Evolutionary conservation across 2,329 filamentous ascomycete species (phyloP).

Genomic region (Dothistroma septosporum): DNA sequence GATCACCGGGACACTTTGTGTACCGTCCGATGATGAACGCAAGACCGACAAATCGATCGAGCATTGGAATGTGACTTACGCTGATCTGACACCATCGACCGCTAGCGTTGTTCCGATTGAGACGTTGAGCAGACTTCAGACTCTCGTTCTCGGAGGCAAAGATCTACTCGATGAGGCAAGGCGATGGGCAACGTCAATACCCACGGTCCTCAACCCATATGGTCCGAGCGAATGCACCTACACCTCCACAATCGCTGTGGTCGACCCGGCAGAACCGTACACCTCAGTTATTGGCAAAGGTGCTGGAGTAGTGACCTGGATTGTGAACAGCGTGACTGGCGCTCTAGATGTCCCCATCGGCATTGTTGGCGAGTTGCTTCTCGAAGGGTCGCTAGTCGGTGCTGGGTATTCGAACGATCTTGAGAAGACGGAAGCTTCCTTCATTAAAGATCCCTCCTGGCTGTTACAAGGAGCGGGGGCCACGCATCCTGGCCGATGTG

Average conservation of each 20-base stretch:
- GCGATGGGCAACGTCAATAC: not conserved
- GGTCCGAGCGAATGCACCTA: not conserved
- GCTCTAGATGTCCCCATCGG: slow-evolving; percentile 34
- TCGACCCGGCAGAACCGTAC: no score
- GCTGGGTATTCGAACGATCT: slow-evolving; percentile 41
- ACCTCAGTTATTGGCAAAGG: not conserved
- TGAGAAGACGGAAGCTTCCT: slow-evolving; percentile 30
- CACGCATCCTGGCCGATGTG: slow-evolving; percentile 25
- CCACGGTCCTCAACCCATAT: not conserved
- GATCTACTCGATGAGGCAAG: no score
- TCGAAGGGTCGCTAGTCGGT: slow-evolving; percentile 45
- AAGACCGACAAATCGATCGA: no score
- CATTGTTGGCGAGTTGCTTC: slow-evolving; percentile 44
- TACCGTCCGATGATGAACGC: no score
- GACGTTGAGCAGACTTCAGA: no score
- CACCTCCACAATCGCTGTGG: no score
- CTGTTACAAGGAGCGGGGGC: not conserved
- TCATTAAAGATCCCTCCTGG: slow-evolving; percentile 32
- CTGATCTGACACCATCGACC: no score
- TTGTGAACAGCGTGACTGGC: not conserved
- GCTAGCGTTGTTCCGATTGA: no score
- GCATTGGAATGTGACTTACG: no score
- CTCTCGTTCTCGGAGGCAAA: no score
- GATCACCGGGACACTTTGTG: no score
- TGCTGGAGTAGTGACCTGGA: not conserved